Evolutionary conservation across 225 moss, liverwort and hornwort genomes (phyloP).

Genomic region (Marchantia polymorpha): DNA sequence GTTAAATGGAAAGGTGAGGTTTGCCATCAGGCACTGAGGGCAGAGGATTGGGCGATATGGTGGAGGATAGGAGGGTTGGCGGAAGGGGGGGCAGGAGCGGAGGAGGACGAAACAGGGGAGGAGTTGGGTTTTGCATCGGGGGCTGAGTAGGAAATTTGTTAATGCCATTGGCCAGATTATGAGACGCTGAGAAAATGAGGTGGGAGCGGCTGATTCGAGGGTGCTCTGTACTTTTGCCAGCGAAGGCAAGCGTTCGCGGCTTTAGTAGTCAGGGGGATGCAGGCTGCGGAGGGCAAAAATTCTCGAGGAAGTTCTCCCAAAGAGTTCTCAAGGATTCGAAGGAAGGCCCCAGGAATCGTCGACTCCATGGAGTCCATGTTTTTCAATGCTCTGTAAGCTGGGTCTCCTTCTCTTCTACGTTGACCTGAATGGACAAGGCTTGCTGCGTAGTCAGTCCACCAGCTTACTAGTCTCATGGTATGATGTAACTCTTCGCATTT

Average conservation of each 20-base stretch:
- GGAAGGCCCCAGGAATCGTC: conserved; percentile 26
- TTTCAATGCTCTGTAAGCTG: conserved; percentile 69
- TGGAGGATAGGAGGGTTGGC: neutral
- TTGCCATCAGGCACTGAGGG: neutral
- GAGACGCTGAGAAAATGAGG: neutral
- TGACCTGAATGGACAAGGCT: neutral
- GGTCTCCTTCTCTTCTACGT: neutral
- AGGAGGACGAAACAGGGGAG: neutral
- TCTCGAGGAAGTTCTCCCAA: neutral
- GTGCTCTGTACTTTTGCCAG: conserved; percentile 3
- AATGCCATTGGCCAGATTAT: neutral
- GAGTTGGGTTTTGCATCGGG: neutral
- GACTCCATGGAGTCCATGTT: conserved; percentile 74
- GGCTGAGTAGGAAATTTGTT: neutral
- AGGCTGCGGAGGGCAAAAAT: neutral
- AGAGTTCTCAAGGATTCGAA: neutral
- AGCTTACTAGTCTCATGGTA: too few relatives aligned
- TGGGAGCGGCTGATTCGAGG: conserved; percentile 23
- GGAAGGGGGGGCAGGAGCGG: neutral
- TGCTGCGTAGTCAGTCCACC: too few relatives aligned
- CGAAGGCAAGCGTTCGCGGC: neutral
- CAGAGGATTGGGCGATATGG: neutral
- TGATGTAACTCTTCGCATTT: too few relatives aligned
- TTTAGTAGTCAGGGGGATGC: neutral
- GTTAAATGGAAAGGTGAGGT: neutral